Base-by-base conservation (phyloP, 495 filamentous ascomycete species). In the Viridothelium virens region DNA sequence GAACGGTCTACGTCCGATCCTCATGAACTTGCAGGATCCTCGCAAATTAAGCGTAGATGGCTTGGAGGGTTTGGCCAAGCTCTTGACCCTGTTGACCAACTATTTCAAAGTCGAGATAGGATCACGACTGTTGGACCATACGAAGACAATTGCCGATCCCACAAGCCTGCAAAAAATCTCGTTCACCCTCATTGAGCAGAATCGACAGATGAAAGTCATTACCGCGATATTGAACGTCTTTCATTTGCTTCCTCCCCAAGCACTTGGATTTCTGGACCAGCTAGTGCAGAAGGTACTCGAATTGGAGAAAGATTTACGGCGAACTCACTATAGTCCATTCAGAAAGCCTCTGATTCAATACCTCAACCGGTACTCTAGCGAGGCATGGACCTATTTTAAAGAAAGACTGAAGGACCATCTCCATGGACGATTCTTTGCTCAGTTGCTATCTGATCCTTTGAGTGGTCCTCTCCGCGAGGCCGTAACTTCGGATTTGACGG, bases 71-170 rank as follows among this genome's bases (percentile, higher is more conserved):
- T 82, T 99, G 37, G 92, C 91, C 64, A 86, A 92, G 37, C 82
- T 99, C 3, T 77, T 99, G 66, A 89, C 91, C 37, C 81, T 99
- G 0, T 78, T 99, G 31, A 99, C 95, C 0, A 97, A 95, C 62
- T 97, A 97, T 74, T 99, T 99, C 80, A 99, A 99, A 77, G 93
- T 96, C 2, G 95, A 97, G 74, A 99, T 99, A 61, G 95, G 95
- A 5, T 84, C 91, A 41, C 84, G 92, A 53, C 77, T 99, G 7
- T 79, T 99, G 16, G 92, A 96, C 56, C 95, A 99, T 68, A 87
- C 97, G 80, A 92, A 91, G 73, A 83, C 86, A 14, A 91, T 99
- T 71, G 94, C 93, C 0, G 92, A 96, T 68, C 82, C 88, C 31
- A 79, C 79, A 44, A 82, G 84, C 9, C 77, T 97, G 64, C 92